Conservation (phyloP, 179 eudicot species). For the Patellifolia procumbens region DNA sequence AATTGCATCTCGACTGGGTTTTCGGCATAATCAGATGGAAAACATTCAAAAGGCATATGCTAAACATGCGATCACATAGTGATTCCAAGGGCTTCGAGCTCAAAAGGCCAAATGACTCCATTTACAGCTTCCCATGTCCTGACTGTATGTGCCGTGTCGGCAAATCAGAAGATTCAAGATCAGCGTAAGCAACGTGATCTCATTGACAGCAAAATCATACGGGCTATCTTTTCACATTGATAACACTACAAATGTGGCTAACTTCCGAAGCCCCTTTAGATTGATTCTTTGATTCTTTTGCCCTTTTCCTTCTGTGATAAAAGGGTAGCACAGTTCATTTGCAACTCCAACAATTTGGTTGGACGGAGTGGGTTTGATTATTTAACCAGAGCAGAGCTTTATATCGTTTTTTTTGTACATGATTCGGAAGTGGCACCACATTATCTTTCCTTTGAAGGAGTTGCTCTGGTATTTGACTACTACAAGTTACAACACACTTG, state of each 20-base stretch:
- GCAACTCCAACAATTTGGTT: slow-evolving; percentile 27
- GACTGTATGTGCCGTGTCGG: slow-evolving; percentile 88
- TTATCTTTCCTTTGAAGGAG: slow-evolving; percentile 20
- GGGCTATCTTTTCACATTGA: slow-evolving; percentile 19
- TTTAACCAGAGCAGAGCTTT: slow-evolving; percentile 29
- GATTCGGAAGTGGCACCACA: slow-evolving; percentile 22
- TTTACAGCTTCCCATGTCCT: slow-evolving; percentile 92
- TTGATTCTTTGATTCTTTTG: slow-evolving; percentile 50
- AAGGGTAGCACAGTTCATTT: slow-evolving; percentile 40
- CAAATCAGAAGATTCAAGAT: slow-evolving; percentile 70
- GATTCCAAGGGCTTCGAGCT: slow-evolving; percentile 86
- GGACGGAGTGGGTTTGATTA: slow-evolving; percentile 28
- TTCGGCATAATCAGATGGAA: slow-evolving; percentile 59
- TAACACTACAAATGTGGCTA: slow-evolving; percentile 29
- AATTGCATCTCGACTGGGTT: slow-evolving; percentile 9
- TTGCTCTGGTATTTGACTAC: slow-evolving; percentile 33
- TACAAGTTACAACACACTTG: slow-evolving; percentile 18
- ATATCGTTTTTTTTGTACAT: slow-evolving; percentile 40
- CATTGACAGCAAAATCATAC: background rate
- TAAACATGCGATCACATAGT: slow-evolving; percentile 79
- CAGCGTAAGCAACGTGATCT: slow-evolving; percentile 57
- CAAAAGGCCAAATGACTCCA: slow-evolving; percentile 82
- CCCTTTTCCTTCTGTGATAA: slow-evolving; percentile 45
- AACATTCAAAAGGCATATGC: slow-evolving; percentile 87
- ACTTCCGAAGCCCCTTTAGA: slow-evolving; percentile 27